Evolutionary conservation across 2,329 filamentous ascomycete genomes (phyloP).

Genomic region (Neonectria magnoliae): DNA sequence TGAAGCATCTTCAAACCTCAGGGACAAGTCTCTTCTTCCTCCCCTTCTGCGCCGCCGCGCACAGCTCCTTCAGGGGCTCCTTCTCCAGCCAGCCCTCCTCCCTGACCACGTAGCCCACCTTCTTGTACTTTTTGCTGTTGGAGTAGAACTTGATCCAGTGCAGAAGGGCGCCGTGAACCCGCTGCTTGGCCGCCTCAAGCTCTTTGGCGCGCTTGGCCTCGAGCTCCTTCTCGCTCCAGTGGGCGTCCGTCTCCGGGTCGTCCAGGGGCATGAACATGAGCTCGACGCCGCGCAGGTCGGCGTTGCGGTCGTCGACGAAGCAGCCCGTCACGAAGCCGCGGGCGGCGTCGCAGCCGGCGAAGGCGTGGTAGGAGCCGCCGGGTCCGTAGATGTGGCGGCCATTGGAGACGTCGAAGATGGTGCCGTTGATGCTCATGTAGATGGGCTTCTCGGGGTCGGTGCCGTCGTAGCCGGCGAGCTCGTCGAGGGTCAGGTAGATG

Average conservation of each 20-base stretch:
- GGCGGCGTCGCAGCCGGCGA: constrained; percentile 86
- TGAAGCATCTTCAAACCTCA: not conserved
- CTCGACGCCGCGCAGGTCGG: constrained; percentile 88
- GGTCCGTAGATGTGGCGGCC: constrained; percentile 79
- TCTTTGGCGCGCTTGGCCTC: constrained; percentile 69
- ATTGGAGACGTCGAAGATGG: constrained; percentile 83
- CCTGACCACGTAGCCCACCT: constrained; percentile 78
- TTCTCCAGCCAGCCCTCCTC: constrained; percentile 70
- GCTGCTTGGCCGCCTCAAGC: constrained; percentile 68
- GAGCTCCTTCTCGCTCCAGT: constrained; percentile 66
- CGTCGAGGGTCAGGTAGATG: constrained; percentile 75
- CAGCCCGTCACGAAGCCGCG: constrained; percentile 93
- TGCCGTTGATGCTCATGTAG: constrained; percentile 90
- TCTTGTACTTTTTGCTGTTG: constrained; percentile 81
- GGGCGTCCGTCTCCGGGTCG: constrained; percentile 68
- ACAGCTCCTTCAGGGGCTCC: constrained; percentile 71
- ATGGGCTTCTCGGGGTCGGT: constrained; percentile 78
- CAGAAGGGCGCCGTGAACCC: constrained; percentile 73
- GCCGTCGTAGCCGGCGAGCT: constrained; percentile 83
- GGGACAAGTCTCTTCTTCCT: constrained; percentile 60
- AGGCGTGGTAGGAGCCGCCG: constrained; percentile 86
- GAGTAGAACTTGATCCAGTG: constrained; percentile 89
- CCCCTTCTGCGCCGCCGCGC: constrained; percentile 72
- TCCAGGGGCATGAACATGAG: constrained; percentile 80
- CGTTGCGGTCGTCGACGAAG: constrained; percentile 84